These are phyloP conservation scores for Chenopodium quinoa DNA, from an alignment of 148 eudicot species.

Conservation along the genomic window DNA sequence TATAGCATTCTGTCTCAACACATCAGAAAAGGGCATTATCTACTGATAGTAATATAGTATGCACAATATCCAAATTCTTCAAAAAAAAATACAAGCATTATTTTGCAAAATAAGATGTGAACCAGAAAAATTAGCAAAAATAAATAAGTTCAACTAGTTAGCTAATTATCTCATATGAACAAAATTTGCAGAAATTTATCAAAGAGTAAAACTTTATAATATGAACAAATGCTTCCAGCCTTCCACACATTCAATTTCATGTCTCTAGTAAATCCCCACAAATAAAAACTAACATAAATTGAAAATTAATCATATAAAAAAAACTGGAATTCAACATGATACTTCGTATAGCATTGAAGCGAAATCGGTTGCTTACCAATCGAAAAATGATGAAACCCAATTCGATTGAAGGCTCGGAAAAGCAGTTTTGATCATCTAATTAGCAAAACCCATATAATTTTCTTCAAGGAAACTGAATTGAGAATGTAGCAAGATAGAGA, in stretches of 20 bases:
- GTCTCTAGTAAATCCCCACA: not conserved
- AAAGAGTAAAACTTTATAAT: not conserved
- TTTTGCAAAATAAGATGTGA: not conserved
- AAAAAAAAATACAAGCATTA: too few species aligned
- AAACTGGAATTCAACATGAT: not conserved
- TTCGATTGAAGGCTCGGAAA: not conserved
- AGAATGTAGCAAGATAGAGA: not conserved
- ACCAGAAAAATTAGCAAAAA: not conserved
- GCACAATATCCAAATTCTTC: not conserved
- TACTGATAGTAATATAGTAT: too few species aligned
- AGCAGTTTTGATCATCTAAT: not conserved
- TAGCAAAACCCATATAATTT: not conserved
- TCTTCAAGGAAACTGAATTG: too few species aligned
- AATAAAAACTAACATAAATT: not conserved
- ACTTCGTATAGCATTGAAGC: not conserved
- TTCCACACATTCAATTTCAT: not conserved
- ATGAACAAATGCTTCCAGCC: not conserved
- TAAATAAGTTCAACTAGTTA: not conserved
- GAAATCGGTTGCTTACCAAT: constrained; percentile 7
- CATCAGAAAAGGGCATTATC: not conserved
- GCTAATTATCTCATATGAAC: not conserved
- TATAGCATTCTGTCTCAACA: not conserved
- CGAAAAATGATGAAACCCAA: constrained; percentile 11
- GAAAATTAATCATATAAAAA: not conserved
- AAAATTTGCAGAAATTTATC: not conserved